Base-by-base conservation (phyloP, 208 protist species). In the Leishmania guyanensis region DNA sequence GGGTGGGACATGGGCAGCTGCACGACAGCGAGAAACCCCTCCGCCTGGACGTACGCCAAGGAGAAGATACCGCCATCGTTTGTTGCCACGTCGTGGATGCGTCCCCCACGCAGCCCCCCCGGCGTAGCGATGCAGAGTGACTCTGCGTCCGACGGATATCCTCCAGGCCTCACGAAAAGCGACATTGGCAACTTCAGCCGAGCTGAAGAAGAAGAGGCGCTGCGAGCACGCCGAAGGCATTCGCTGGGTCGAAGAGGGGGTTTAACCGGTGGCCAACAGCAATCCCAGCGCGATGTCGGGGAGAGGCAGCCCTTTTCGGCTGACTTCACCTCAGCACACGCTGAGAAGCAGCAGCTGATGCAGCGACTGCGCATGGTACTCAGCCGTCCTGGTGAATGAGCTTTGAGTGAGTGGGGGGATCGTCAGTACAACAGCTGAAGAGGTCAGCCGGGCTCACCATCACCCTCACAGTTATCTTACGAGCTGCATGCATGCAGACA, bases 281-380 rank as follows among this genome's bases (percentile, higher is more conserved):
- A 20, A 74, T 33, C 48, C 22, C 22, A 48, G 46, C 26, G 9
- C 69, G 46, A 74, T 26, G n/a, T 20, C 69, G 69, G 22, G 33
- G 69, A 54, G 62, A 74, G 75, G 39, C 16, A 26, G 39, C 22
- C 33, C 26, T 46, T 26, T 48, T 56, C 70, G 16, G 16, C 17
- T 12, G 53, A 76, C 51, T 48, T 39, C 6, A 16, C 50, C 48
- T 5, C 72, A 43, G 26, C 72, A 46, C 29, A 29, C 0, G 64
- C 62, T 22, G 74, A 75, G 46, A 83, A 83, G 50, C 75, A 69
- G 68, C 75, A 84, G 68, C 80, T 84, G 75, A 84, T 84, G 80
- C 68, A 80, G 54, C 74, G 80, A n/a, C 58, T 84, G 26, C 80
- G 80, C 53, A 77, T 51, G 54, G 60, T 84, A 26, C 58, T 84